A percentile compares a stretch with the other conserved stretches of the same genome.
These are phyloP conservation scores for Neoascochyta sp. DNA, from an alignment of 2,329 filamentous ascomycete genomes.

Conservation along the genomic window DNA sequence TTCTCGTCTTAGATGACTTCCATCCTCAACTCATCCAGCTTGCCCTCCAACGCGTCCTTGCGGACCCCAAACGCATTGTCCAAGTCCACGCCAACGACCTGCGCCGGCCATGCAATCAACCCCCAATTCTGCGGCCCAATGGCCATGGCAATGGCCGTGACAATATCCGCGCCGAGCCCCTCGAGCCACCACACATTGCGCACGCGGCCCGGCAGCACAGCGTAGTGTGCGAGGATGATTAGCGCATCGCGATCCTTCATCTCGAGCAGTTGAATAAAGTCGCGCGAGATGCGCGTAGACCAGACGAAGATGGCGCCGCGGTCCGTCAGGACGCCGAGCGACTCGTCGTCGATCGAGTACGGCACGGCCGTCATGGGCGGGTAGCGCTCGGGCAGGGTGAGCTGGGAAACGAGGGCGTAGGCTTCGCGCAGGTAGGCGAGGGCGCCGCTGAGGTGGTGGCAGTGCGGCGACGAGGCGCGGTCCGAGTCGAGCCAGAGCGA, in stretches of 20 bases:
- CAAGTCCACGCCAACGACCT: constrained; percentile 26
- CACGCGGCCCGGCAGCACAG: constrained; percentile 33
- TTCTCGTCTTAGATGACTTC: constrained; percentile 28
- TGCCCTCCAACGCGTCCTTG: constrained; percentile 17
- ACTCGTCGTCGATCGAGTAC: constrained; percentile 28
- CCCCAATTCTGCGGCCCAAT: constrained; percentile 29
- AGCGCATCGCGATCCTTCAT: constrained; percentile 31
- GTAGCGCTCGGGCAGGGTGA: constrained; percentile 24
- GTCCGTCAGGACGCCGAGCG: constrained; percentile 27
- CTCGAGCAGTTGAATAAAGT: constrained; percentile 30
- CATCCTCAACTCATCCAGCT: constrained; percentile 23
- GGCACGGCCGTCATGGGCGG: constrained; percentile 26
- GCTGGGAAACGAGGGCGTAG: constrained; percentile 29
- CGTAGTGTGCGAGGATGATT: constrained; percentile 40
- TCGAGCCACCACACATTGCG: constrained; percentile 38
- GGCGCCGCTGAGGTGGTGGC: constrained; percentile 19
- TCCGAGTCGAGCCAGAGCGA: constrained; percentile 23
- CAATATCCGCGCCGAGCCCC: constrained; percentile 29
- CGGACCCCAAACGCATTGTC: constrained; percentile 19
- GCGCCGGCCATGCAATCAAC: constrained; percentile 32
- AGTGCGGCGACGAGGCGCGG: constrained; percentile 7
- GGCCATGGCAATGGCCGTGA: constrained; percentile 32
- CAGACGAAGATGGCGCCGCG: constrained; percentile 35
- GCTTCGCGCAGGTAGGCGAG: constrained; percentile 26
- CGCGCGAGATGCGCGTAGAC: constrained; percentile 24